Percentiles rank a stretch among this genome's conserved stretches.
Evolutionary conservation across 768 basidiomycete species (phyloP).

Genomic region (Phylloporus sp.): DNA sequence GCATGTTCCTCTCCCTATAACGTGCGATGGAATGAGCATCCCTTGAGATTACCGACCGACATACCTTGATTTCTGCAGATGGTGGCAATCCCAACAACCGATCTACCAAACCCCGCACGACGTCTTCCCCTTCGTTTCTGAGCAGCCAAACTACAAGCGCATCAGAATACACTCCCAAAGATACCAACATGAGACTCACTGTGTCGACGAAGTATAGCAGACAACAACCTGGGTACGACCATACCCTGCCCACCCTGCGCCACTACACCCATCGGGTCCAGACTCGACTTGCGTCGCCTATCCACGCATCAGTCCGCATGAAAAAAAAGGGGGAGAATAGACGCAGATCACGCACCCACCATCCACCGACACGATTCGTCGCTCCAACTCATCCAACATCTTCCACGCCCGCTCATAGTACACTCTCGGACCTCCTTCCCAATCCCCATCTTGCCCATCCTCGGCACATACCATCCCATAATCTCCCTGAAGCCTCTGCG

Average conservation of each 20-base stretch:
- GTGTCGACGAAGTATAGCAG: conserved; percentile 60
- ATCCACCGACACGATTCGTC: conserved; percentile 51
- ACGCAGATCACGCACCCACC: conserved; percentile 38
- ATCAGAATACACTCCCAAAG: conserved; percentile 8
- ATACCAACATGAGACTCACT: conserved; percentile 42
- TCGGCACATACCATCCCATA: conserved; percentile 31
- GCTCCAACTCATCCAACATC: conserved; percentile 62
- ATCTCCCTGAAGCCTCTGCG: conserved; percentile 54
- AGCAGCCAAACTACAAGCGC: conserved; percentile 56
- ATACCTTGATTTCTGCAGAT: conserved; percentile 56
- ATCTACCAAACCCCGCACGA: conserved; percentile 52
- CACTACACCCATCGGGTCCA: conserved; percentile 28
- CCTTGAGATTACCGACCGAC: background rate
- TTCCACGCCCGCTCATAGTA: conserved; percentile 54
- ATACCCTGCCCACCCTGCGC: conserved; percentile 39
- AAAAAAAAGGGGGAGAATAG: background rate
- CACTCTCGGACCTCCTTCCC: conserved; percentile 41
- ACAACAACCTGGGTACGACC: conserved; percentile 58
- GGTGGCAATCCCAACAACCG: conserved; percentile 54
- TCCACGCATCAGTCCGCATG: background rate
- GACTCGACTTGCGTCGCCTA: conserved; percentile 45
- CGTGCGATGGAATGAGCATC: background rate
- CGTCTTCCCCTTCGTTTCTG: conserved; percentile 51
- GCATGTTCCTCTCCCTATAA: conserved; percentile 69
- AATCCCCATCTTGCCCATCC: conserved; percentile 10